Conservation (phyloP, 129 eudicot genomes). For the Rutidosis leptorrhynchoides region DNA sequence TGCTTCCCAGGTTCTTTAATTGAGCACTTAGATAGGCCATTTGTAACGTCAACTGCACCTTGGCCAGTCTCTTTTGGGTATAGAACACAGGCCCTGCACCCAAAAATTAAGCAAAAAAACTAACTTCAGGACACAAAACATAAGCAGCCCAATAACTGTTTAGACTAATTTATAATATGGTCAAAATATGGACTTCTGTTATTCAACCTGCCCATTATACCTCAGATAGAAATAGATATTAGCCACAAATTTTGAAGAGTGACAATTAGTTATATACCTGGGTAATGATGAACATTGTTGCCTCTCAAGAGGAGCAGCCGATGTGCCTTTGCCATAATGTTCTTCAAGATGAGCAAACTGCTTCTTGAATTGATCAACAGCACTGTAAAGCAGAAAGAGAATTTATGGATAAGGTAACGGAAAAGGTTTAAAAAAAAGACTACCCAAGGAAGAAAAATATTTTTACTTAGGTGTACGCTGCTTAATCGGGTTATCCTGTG, state of each 20-base stretch:
- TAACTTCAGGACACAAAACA: background rate
- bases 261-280: constrained; percentile 47
- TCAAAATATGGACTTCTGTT: background rate
- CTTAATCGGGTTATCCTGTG: too few species aligned
- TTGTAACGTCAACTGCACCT: constrained; percentile 53
- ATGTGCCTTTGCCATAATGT: constrained; percentile 84
- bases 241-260: background rate
- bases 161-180: background rate
- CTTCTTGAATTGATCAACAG: constrained; percentile 96
- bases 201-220: background rate
- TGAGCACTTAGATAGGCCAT: constrained; percentile 71
- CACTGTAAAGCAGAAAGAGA: constrained; percentile 44
- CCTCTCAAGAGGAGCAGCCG: constrained; percentile 77
- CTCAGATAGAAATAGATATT: background rate
- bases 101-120: constrained; percentile 15
- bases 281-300: constrained; percentile 90
- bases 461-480: too few species aligned
- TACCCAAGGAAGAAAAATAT: too few species aligned
- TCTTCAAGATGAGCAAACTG: constrained; percentile 98
- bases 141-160: background rate
- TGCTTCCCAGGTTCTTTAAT: constrained; percentile 75
- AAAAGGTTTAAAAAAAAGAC: too few species aligned
- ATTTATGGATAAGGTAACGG: too few species aligned
- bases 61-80: constrained; percentile 71
- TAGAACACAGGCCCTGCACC: constrained; percentile 72